These are phyloP conservation scores for Debaryomyces singareniensis DNA, from an alignment of 1,139 yeast species.

Conservation along the genomic window DNA sequence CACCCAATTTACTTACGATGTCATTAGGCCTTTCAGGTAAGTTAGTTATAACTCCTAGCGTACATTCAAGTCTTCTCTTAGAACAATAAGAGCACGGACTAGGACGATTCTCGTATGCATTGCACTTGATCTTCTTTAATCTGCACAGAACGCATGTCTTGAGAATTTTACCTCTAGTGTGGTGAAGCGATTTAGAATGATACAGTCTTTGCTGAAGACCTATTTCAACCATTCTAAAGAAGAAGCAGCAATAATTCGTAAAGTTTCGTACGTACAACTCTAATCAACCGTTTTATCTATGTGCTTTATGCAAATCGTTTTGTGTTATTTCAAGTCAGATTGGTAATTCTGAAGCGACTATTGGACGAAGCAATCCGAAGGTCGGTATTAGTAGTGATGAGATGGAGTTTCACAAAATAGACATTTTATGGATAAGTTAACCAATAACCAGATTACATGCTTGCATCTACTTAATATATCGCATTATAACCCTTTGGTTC, in stretches of 20 bases:
- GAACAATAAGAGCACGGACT: conserved; percentile 53
- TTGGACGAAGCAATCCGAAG: conserved; percentile 7
- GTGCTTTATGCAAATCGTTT: too few relatives aligned
- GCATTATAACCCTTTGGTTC: conserved; percentile 20
- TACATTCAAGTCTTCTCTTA: conserved; percentile 45
- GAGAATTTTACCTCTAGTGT: conserved; percentile 21
- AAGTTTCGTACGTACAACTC: too few relatives aligned
- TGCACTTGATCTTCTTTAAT: conserved; percentile 60
- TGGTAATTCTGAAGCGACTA: conserved; percentile 3
- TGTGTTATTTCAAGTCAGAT: too few relatives aligned
- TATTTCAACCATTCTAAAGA: too few relatives aligned
- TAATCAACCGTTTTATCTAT: too few relatives aligned
- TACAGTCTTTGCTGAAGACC: too few relatives aligned
- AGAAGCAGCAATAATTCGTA: too few relatives aligned
- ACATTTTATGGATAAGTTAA: conserved; percentile 4
- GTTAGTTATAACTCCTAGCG: conserved; percentile 35
- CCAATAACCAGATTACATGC: conserved; percentile 15
- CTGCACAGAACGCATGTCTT: conserved; percentile 61
- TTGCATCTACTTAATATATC: conserved; percentile 26
- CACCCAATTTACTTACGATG: conserved; percentile 23
- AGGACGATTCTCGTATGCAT: conserved; percentile 47
- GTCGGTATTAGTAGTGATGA: too few relatives aligned
- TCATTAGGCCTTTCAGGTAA: conserved; percentile 25
- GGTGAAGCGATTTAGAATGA: too few relatives aligned
- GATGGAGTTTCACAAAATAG: too few relatives aligned